Percentiles rank a stretch among this genome's conserved stretches.
These are phyloP conservation scores for Dentiscutata heterogama DNA, from an alignment of 371 early-diverging fungal species.

Conservation along the genomic window DNA sequence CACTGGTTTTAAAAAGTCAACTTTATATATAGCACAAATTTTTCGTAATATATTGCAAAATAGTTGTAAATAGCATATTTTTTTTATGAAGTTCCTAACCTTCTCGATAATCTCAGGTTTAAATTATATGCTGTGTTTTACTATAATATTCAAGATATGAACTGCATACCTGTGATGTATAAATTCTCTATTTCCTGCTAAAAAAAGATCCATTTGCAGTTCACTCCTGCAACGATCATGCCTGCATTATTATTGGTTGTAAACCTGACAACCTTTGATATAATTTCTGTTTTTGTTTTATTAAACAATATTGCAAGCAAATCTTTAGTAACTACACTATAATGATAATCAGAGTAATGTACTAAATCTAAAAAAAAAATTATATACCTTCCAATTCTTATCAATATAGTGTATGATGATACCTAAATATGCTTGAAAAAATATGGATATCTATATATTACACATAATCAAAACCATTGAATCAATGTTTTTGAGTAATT, in stretches of 20 bases:
- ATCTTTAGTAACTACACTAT: not conserved
- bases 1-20: not conserved
- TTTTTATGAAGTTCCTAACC: slow-evolving; percentile 11
- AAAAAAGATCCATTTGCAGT: not conserved
- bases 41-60: not conserved
- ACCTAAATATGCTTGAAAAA: too few relatives aligned
- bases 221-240: slow-evolving; percentile 11
- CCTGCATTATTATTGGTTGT: slow-evolving; percentile 25
- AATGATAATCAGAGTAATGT: not conserved
- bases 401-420: not conserved
- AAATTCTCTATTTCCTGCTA: not conserved
- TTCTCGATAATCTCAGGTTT: slow-evolving; percentile 14
- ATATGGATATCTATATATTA: not conserved
- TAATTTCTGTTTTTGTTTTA: slow-evolving; percentile 14
- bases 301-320: not conserved
- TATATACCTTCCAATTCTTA: too few relatives aligned
- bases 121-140: slow-evolving; percentile 25
- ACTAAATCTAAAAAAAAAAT: slow-evolving; percentile 19
- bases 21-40: not conserved
- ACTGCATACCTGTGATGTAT: slow-evolving; percentile 16
- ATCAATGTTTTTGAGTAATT: not conserved
- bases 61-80: not conserved
- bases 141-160: slow-evolving; percentile 27
- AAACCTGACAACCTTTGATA: not conserved
- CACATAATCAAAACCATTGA: not conserved